Evolutionary conservation across 164 flowering plant species (phyloP).

Genomic region (Kalanchoe fedtschenkoi): DNA sequence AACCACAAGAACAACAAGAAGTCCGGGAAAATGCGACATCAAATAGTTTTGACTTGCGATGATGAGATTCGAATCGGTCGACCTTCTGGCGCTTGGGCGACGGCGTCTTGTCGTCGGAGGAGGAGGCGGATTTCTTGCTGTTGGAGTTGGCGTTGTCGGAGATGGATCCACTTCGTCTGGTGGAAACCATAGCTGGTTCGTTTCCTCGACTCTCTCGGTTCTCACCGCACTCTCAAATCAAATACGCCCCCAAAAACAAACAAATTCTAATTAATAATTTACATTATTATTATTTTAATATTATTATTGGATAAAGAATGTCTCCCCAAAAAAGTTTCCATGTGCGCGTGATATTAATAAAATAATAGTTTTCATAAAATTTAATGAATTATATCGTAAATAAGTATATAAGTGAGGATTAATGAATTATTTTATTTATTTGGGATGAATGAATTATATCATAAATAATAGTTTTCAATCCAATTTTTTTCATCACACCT

Average conservation of each 20-base stretch:
- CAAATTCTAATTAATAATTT: too few relatives aligned
- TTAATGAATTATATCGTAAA: too few relatives aligned
- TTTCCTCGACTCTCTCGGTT: neutral
- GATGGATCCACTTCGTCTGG: slow-evolving; percentile 79
- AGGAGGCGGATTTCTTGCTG: slow-evolving; percentile 49
- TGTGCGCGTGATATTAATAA: too few relatives aligned
- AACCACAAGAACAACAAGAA: neutral
- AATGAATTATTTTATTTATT: too few relatives aligned
- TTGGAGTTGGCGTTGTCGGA: slow-evolving; percentile 41
- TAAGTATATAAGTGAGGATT: too few relatives aligned
- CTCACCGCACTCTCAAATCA: neutral
- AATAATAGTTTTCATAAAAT: too few relatives aligned
- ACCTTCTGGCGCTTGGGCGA: slow-evolving; percentile 85
- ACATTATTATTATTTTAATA: too few relatives aligned
- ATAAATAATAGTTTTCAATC: too few relatives aligned
- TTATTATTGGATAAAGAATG: too few relatives aligned
- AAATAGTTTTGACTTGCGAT: neutral
- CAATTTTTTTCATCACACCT: too few relatives aligned
- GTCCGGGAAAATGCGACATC: neutral
- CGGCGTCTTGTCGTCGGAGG: slow-evolving; percentile 61
- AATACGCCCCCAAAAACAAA: neutral
- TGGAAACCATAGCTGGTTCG: slow-evolving; percentile 59
- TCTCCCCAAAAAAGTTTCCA: too few relatives aligned
- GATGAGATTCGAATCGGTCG: neutral
- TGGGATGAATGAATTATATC: too few relatives aligned